phyloP scores from a whole-genome alignment of 2,329 filamentous ascomycete species.

The Cladorrhinum sp. region DNA sequence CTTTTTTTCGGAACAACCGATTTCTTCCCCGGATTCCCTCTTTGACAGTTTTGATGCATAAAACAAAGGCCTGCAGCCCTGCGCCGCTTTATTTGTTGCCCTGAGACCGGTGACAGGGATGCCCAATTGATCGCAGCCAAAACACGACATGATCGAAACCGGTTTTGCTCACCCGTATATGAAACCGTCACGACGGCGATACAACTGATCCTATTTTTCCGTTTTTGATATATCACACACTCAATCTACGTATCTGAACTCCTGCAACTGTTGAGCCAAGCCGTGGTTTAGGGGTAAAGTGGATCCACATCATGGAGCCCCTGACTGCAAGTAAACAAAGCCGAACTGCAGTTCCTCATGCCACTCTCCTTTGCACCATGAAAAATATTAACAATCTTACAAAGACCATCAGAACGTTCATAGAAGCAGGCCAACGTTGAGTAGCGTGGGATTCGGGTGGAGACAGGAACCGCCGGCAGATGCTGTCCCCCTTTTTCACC shows the following conservation, averaged over 20 bases:
- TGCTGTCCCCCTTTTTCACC: neutral
- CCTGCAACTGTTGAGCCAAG: too few species aligned
- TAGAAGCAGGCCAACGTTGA: too few species aligned
- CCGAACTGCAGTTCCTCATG: neutral
- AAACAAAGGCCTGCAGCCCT: neutral
- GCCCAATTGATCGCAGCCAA: neutral
- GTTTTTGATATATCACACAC: too few species aligned
- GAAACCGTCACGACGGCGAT: too few species aligned
- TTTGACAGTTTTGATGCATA: neutral
- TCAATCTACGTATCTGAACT: too few species aligned
- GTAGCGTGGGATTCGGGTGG: neutral
- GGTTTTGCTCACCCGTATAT: too few species aligned
- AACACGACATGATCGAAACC: neutral
- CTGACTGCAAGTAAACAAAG: neutral
- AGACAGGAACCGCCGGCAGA: neutral
- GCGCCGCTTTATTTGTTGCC: neutral
- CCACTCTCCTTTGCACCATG: neutral
- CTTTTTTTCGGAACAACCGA: neutral
- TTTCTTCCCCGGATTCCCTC: neutral
- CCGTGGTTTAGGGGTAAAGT: neutral
- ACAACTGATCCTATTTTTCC: too few species aligned
- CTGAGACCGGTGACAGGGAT: neutral
- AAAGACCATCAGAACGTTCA: neutral
- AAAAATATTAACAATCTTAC: neutral
- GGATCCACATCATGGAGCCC: neutral